Evolutionary conservation across 352 stramenopile genomes (phyloP).

Genomic region (Pythium dissotocum): DNA sequence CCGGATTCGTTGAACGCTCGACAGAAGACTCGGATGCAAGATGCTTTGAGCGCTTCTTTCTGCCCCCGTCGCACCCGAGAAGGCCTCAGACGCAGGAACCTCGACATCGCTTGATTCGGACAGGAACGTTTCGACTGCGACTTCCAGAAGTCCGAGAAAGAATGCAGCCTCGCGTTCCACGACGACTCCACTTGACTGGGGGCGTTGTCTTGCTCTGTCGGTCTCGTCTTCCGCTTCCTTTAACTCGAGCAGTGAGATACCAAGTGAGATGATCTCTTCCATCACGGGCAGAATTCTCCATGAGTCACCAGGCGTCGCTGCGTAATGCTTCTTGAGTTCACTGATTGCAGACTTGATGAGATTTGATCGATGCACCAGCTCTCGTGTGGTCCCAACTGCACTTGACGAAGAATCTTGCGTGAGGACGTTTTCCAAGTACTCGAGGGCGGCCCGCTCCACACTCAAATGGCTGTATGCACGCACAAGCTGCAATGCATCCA

Average conservation of each 20-base stretch:
- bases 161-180: conserved; percentile 14
- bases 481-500: conserved; percentile 62
- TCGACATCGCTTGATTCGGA: conserved; percentile 19
- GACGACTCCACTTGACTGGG: not conserved
- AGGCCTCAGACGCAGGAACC: not conserved
- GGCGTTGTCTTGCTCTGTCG: not conserved
- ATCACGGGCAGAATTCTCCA: conserved; percentile 40
- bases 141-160: conserved; percentile 45
- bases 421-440: conserved; percentile 69
- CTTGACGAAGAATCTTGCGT: conserved; percentile 22
- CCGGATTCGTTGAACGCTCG: conserved; percentile 42
- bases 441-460: conserved; percentile 49
- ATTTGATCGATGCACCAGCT: conserved; percentile 29
- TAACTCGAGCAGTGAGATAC: conserved; percentile 45
- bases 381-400: not conserved
- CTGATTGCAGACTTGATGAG: conserved; percentile 37
- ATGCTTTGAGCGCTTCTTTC: conserved; percentile 27
- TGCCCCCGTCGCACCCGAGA: not conserved
- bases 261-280: conserved; percentile 57
- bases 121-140: conserved; percentile 30
- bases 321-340: conserved; percentile 28
- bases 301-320: conserved; percentile 17
- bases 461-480: conserved; percentile 56
- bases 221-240: conserved; percentile 32
- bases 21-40: conserved; percentile 35